A percentile compares a stretch with the other conserved stretches of the same genome.
Evolutionary conservation across 257 asterid genomes (phyloP).

Genomic region (Ophiorrhiza pumila): DNA sequence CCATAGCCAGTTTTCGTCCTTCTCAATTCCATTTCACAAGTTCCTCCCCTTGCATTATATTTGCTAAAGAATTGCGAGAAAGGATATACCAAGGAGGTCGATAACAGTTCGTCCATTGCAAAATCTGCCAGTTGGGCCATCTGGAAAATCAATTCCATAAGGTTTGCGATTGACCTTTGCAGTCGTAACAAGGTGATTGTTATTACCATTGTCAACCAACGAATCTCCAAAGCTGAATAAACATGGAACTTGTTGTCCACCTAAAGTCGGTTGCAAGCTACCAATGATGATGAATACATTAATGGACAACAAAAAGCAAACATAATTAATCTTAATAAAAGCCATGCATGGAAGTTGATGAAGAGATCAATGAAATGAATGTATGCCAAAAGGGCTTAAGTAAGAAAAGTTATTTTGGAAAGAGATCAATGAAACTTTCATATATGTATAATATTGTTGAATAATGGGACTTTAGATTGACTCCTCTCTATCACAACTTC

Average conservation of each 20-base stretch:
- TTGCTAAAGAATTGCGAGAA: too few species aligned
- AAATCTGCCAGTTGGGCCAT: conserved; percentile 54
- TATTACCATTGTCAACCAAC: conserved; percentile 52
- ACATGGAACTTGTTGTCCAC: conserved; percentile 46
- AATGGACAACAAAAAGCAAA: not conserved
- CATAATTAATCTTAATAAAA: not conserved
- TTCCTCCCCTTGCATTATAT: too few species aligned
- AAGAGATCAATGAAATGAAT: too few species aligned
- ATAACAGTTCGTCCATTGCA: conserved; percentile 34
- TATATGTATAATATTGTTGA: too few species aligned
- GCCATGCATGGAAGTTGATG: not conserved
- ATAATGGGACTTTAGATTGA: too few species aligned
- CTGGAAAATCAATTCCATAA: conserved; percentile 53
- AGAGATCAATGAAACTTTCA: too few species aligned
- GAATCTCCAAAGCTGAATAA: conserved; percentile 51
- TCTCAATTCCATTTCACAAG: too few species aligned
- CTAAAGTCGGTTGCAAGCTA: not conserved
- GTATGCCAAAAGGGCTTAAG: too few species aligned
- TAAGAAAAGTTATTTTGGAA: too few species aligned
- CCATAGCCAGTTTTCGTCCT: too few species aligned
- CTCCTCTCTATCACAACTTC: too few species aligned
- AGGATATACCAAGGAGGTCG: conserved; percentile 41
- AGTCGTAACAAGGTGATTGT: conserved; percentile 31
- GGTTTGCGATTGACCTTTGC: conserved; percentile 53
- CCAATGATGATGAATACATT: too few species aligned